phyloP scores from a whole-genome alignment of 345 rosid genomes.

The Populus deltoides region DNA sequence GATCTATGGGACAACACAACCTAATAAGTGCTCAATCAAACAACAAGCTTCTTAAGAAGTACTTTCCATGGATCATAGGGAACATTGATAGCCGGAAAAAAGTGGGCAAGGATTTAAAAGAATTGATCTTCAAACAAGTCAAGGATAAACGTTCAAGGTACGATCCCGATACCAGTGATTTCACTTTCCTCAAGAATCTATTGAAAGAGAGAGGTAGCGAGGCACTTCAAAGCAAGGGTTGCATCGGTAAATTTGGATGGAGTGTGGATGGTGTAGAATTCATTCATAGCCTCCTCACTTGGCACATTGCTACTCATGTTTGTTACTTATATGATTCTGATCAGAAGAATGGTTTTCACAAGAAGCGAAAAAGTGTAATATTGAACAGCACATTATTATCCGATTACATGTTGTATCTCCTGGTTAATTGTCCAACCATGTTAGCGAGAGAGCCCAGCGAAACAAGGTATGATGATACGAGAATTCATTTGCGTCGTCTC shows the following conservation, averaged over 20 bases:
- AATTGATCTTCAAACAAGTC: background rate
- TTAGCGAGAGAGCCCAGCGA: no score
- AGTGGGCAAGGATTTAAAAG: background rate
- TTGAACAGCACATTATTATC: no score
- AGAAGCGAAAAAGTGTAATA: no score
- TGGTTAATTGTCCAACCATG: no score
- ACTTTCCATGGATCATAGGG: background rate
- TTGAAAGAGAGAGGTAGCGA: background rate
- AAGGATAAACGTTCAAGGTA: background rate
- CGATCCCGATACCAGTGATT: no score
- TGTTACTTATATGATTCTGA: no score
- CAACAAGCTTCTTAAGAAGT: background rate
- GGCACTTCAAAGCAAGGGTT: no score
- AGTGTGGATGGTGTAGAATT: conserved; percentile 6
- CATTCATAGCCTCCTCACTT: conserved; percentile 16
- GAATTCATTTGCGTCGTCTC: background rate
- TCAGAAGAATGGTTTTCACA: no score
- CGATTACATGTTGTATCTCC: no score
- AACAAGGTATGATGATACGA: no score
- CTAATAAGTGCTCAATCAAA: no score
- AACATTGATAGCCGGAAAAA: background rate
- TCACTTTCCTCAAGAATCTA: background rate
- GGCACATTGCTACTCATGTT: conserved; percentile 13
- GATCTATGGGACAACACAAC: no score
- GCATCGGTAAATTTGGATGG: background rate